phyloP scores from a whole-genome alignment of 345 rosid species.

The Murraya koenigii region DNA sequence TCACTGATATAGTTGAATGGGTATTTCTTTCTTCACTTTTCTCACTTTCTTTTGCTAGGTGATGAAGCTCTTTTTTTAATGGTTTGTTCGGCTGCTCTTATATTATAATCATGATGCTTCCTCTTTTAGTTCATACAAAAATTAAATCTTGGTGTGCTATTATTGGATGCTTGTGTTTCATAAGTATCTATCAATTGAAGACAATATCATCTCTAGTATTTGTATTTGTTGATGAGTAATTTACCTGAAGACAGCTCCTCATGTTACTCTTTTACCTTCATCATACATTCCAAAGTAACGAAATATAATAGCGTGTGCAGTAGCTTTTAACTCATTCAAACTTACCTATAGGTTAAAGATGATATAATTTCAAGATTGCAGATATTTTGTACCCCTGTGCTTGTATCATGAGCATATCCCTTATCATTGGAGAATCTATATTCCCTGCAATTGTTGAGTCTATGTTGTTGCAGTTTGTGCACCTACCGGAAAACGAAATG shows the following conservation, averaged over 20 bases:
- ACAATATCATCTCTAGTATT: not conserved
- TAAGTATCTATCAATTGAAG: not conserved
- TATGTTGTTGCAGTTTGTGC: not conserved
- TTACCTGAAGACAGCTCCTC: not conserved
- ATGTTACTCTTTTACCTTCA: not conserved
- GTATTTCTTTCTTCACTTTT: not conserved
- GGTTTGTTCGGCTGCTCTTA: not conserved
- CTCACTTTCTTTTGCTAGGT: not conserved
- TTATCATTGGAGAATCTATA: not conserved
- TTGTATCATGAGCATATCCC: not conserved
- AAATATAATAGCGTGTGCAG: not conserved
- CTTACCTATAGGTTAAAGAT: not conserved
- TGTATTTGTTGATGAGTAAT: not conserved
- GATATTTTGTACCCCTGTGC: not conserved
- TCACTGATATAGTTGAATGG: not conserved
- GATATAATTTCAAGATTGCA: not conserved
- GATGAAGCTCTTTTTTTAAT: not conserved
- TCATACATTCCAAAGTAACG: not conserved
- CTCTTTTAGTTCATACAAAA: not conserved
- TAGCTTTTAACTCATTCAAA: not conserved
- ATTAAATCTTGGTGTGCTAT: not conserved
- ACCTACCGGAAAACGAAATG: not conserved
- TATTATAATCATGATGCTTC: not conserved
- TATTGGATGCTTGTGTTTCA: not conserved
- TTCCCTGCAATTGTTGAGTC: not conserved